Conservation (phyloP, 345 rosid genomes). For the Sisymbrium altissimum region DNA sequence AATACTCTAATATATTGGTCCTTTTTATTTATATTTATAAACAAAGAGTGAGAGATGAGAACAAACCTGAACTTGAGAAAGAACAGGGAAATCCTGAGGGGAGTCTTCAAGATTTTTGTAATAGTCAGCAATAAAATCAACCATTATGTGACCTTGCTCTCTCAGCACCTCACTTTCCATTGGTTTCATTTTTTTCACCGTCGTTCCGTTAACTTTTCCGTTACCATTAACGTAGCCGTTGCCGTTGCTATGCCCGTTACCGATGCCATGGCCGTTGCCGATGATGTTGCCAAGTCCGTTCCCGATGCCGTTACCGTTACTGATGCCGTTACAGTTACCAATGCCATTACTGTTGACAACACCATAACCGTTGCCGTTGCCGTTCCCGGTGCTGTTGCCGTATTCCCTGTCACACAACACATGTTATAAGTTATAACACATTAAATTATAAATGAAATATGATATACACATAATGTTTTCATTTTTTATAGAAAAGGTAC, state of each 20-base stretch:
- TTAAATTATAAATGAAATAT: background rate
- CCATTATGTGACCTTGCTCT: conserved; percentile 33
- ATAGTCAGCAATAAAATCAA: conserved; percentile 36
- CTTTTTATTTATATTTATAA: background rate
- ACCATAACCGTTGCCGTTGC: background rate
- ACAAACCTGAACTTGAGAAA: conserved; percentile 31
- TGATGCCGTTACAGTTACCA: background rate
- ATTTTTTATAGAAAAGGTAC: background rate
- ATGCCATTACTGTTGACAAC: background rate
- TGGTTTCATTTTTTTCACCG: conserved; percentile 18
- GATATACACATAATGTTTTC: background rate
- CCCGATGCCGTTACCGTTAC: background rate
- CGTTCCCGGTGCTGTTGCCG: background rate
- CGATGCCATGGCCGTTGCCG: background rate
- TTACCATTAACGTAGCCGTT: background rate
- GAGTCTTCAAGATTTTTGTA: conserved; percentile 26
- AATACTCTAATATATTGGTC: background rate
- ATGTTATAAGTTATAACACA: background rate
- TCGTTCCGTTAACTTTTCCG: conserved; percentile 8
- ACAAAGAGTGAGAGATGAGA: background rate
- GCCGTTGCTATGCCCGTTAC: background rate
- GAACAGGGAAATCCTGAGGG: conserved; percentile 28
- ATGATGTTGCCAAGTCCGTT: background rate
- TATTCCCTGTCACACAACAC: conserved; percentile 9
- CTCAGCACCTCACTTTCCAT: conserved; percentile 29